A percentile compares a stretch with the other conserved stretches of the same genome.
phyloP scores from a whole-genome alignment of 768 basidiomycete genomes.

The Dacryopinax primogenitus region DNA sequence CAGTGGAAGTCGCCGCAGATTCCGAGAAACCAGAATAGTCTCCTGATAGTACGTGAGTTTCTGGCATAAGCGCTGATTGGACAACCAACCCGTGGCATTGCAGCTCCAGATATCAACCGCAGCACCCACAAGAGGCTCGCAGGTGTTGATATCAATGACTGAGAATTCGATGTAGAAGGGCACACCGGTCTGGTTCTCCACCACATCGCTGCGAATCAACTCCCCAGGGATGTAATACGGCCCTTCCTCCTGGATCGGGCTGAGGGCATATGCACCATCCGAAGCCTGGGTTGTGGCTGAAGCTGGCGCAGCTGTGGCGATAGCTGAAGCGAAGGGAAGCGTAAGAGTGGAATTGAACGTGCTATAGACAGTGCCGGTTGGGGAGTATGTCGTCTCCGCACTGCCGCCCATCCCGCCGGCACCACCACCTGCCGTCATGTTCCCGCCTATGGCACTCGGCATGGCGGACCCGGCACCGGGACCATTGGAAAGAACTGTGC shows the following conservation, averaged over 20 bases:
- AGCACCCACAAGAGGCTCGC: background rate
- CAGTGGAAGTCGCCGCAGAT: background rate
- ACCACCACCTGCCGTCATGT: background rate
- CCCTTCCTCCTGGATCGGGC: background rate
- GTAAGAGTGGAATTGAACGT: background rate
- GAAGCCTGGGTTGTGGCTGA: background rate
- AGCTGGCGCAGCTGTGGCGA: background rate
- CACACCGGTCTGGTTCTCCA: background rate
- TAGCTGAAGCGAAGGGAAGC: background rate
- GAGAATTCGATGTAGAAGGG: constrained; percentile 2
- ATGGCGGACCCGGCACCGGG: background rate
- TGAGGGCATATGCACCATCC: background rate
- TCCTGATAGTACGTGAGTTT: background rate
- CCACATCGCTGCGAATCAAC: constrained; percentile 4
- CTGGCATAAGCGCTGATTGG: background rate
- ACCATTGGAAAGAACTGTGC: background rate
- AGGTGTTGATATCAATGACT: background rate
- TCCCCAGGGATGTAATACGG: constrained; percentile 2
- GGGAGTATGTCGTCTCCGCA: background rate
- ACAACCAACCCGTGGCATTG: background rate
- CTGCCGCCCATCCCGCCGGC: background rate
- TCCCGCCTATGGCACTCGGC: background rate
- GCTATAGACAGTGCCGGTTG: background rate
- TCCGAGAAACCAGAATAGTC: constrained; percentile 3
- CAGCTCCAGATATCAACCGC: constrained; percentile 7